Evolutionary conservation across 2,329 filamentous ascomycete genomes (phyloP).

Genomic region (Cyphellophora attinorum): DNA sequence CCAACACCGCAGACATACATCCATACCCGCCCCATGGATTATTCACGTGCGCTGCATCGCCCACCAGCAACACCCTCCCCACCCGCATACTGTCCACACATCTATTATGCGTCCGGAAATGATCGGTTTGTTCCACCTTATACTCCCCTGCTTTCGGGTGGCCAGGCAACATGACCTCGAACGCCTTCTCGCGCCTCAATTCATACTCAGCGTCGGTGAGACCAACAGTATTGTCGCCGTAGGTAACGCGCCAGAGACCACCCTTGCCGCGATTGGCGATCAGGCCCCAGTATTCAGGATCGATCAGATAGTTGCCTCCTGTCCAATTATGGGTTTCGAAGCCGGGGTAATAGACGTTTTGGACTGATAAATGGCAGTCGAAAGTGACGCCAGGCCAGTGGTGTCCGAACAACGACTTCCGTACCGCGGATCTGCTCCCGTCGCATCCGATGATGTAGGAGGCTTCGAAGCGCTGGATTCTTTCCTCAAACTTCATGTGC

Average conservation of each 20-base stretch:
- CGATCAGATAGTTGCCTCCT: slow-evolving; percentile 42
- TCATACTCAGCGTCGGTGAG: slow-evolving; percentile 45
- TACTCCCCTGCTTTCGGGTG: slow-evolving; percentile 50
- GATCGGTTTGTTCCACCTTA: slow-evolving; percentile 45
- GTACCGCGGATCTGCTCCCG: slow-evolving; percentile 23
- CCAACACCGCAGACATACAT: slow-evolving; percentile 53
- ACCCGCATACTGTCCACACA: slow-evolving; percentile 49
- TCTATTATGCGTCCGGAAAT: slow-evolving; percentile 53
- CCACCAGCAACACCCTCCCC: slow-evolving; percentile 47
- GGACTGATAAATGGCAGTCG: slow-evolving; percentile 9
- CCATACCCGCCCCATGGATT: slow-evolving; percentile 5
- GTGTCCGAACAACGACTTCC: slow-evolving; percentile 8
- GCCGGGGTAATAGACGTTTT: slow-evolving; percentile 11
- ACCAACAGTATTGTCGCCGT: slow-evolving; percentile 45
- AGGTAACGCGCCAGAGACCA: slow-evolving; percentile 55
- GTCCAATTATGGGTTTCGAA: slow-evolving; percentile 12
- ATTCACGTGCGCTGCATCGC: slow-evolving; percentile 47
- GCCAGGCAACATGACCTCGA: slow-evolving; percentile 48
- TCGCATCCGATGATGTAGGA: slow-evolving; percentile 51
- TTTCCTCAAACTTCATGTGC: slow-evolving; percentile 6
- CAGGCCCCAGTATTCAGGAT: slow-evolving; percentile 56
- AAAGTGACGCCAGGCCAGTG: slow-evolving; percentile 8
- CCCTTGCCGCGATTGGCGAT: slow-evolving; percentile 50
- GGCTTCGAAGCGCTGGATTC: slow-evolving; percentile 24
- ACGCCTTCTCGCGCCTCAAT: slow-evolving; percentile 44